These are phyloP conservation scores for Calcarisporium arbuscula DNA, from an alignment of 2,329 filamentous ascomycete genomes.

Conservation along the genomic window DNA sequence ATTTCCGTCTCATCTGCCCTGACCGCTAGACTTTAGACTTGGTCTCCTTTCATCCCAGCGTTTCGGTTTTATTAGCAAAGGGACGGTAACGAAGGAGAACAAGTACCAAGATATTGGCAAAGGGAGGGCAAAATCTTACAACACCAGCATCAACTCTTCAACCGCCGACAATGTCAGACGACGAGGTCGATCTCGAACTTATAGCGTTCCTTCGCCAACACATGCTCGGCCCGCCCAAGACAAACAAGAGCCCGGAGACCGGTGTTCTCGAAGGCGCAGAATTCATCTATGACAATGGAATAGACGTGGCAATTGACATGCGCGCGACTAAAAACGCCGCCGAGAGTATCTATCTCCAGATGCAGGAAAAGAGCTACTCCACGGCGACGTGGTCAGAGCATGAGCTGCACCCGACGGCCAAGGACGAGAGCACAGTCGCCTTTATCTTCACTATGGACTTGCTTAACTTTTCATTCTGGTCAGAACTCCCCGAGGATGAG, in stretches of 20 bases:
- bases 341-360: conserved; percentile 68
- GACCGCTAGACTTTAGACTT: no score
- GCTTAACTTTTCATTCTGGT: conserved; percentile 97
- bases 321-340: conserved; percentile 77
- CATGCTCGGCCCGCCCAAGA: conserved; percentile 52
- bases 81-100: no score
- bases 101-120: no score
- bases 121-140: not conserved
- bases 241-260: conserved; percentile 62
- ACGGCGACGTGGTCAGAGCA: conserved; percentile 82
- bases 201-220: conserved; percentile 80
- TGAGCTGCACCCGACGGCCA: conserved; percentile 79
- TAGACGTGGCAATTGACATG: conserved; percentile 87
- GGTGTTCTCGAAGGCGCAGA: conserved; percentile 77
- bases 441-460: conserved; percentile 98
- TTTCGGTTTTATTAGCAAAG: no score
- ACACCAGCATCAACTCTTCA: not conserved
- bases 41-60: no score
- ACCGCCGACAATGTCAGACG: conserved; percentile 66
- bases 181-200: conserved; percentile 84
- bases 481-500: conserved; percentile 59
- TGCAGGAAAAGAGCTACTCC: conserved; percentile 79
- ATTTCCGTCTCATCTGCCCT: no score
- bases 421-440: conserved; percentile 72
- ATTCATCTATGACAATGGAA: conserved; percentile 84